Base-by-base conservation (phyloP, 169 alveolate genomes). In the Theileria orientalis region DNA sequence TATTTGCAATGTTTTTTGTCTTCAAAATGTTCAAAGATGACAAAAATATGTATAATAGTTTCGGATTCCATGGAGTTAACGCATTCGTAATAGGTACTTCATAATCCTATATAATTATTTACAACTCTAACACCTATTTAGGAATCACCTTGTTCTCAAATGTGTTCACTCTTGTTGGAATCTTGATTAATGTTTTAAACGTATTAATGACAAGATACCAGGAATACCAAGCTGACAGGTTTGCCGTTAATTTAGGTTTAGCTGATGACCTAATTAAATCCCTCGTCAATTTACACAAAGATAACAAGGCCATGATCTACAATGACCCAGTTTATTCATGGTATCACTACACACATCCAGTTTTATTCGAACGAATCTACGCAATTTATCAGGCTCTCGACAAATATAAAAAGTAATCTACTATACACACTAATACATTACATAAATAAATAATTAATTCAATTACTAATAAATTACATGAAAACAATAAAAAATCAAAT, bases 281-380 rank as follows among this genome's bases (percentile, higher is more conserved):
- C 0, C 85, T 94, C 30, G 88, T 90, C 35, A 56, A 79, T 46
- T 33, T 70, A 21, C 74, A 64, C 56, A 72, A 61, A 59, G 52
- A 75, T 46, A 44, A 41, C 63, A 61, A 73, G 56, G 49, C 83
- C 71, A 47, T 64, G 60, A 59, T 69, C 42, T 69, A 67, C 33
- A 80, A 76, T 40, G 83, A 73, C 61, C 85, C 77, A 46, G 68
- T 88, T 62, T 94, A 92, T 73, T 76, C 96, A 23, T 91, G 94
- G 94, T 90, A 87, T 83, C 90, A 94, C 84, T 92, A 83, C 83
- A 83, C 93, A 62, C 97, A 94, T 73, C 97, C 97, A 2, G 88
- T 94, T 8, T 61, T 94, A 30, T 76, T 88, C 68, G 93, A 82
- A 83, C 85, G 96, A 33, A 68, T 92, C 56, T 61, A 83, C 52